phyloP scores from a whole-genome alignment of 2,329 filamentous ascomycete species.

The Talaromyces piceae region DNA sequence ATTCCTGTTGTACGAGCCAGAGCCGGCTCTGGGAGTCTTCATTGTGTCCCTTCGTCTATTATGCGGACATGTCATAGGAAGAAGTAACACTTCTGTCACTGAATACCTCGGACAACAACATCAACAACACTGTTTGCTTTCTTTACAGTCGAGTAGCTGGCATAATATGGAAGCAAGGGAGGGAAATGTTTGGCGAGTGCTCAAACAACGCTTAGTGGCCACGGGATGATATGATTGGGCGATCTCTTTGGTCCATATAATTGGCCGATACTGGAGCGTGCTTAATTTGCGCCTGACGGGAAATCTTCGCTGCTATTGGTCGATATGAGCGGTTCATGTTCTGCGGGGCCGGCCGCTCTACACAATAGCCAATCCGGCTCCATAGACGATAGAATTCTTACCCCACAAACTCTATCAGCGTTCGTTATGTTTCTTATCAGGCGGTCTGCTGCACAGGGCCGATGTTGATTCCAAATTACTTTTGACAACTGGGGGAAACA shows the following conservation, averaged over 20 bases:
- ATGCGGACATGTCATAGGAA: too few species aligned
- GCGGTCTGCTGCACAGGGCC: neutral
- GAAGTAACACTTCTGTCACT: too few species aligned
- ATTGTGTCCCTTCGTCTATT: neutral
- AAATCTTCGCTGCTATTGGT: neutral
- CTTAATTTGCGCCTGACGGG: neutral
- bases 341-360: too few species aligned
- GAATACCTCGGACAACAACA: neutral
- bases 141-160: too few species aligned
- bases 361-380: neutral
- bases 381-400: neutral
- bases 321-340: neutral
- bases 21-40: neutral
- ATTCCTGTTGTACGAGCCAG: neutral
- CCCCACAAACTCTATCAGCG: neutral
- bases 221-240: neutral
- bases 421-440: neutral
- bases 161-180: too few species aligned
- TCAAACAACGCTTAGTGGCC: too few species aligned
- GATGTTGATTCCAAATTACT: too few species aligned
- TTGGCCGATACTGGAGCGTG: neutral
- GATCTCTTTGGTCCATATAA: neutral
- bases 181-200: too few species aligned
- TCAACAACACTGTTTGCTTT: too few species aligned
- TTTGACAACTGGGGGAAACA: too few species aligned